phyloP scores from a whole-genome alignment of 345 rosid species.

The Heritiera littoralis region DNA sequence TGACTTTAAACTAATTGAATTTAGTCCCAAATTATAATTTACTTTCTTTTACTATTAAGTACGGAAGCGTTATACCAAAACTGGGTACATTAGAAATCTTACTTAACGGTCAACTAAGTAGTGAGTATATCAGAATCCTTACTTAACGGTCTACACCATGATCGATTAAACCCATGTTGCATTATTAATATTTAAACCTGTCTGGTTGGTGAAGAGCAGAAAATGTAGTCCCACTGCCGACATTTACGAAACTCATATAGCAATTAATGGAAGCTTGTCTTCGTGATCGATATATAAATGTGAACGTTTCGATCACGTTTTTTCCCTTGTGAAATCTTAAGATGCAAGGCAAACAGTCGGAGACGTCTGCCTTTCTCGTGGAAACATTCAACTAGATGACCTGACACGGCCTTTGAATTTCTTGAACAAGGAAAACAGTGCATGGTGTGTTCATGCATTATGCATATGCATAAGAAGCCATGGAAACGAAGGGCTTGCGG shows the following conservation, averaged over 20 bases:
- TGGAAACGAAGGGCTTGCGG: neutral
- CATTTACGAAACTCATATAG: neutral
- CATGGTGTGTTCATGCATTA: neutral
- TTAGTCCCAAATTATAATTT: no score
- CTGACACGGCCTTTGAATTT: neutral
- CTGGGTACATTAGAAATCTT: neutral
- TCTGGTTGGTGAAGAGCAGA: conserved; percentile 2
- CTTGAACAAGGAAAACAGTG: neutral
- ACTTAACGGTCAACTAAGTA: no score
- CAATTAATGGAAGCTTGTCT: neutral
- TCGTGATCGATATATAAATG: neutral
- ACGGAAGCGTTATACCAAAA: neutral
- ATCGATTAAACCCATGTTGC: neutral
- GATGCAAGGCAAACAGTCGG: neutral
- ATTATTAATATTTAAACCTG: neutral
- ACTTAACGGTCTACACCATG: neutral
- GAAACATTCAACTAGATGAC: neutral
- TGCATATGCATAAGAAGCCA: neutral
- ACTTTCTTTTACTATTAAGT: no score
- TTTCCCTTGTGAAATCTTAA: neutral
- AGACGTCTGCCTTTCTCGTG: neutral
- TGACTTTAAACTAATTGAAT: no score
- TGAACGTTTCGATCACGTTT: neutral
- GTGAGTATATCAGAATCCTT: neutral
- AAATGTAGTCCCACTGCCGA: neutral